phyloP scores from a whole-genome alignment of 73 alveolate species.

The Tetrahymena thermophila region DNA sequence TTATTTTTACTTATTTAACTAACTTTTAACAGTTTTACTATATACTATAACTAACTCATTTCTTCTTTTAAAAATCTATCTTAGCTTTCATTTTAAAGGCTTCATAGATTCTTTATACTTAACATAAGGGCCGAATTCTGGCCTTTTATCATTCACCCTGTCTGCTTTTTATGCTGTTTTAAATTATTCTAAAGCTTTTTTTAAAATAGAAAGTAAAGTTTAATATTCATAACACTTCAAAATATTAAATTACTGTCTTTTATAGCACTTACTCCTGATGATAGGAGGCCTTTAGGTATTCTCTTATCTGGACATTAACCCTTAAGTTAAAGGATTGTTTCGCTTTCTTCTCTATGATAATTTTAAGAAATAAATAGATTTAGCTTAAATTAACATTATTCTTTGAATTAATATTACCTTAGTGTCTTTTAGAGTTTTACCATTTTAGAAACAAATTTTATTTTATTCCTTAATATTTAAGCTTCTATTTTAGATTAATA shows the following conservation, averaged over 20 bases:
- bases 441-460: slow-evolving; percentile 64
- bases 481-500: slow-evolving; percentile 8
- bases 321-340: slow-evolving; percentile 66
- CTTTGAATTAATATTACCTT: not conserved
- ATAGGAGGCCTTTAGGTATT: slow-evolving; percentile 75
- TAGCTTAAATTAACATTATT: not conserved
- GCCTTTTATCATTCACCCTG: slow-evolving; percentile 34
- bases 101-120: not conserved
- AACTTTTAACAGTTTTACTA: too few species aligned
- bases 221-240: not conserved
- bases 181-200: slow-evolving; percentile 12
- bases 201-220: not conserved
- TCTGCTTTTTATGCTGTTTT: slow-evolving; percentile 25
- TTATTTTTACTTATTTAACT: too few species aligned
- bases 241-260: slow-evolving; percentile 5
- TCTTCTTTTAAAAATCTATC: not conserved
- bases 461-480: slow-evolving; percentile 55
- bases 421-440: slow-evolving; percentile 52
- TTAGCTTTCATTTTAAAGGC: not conserved
- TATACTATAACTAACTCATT: not conserved
- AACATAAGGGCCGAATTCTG: not conserved
- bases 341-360: slow-evolving; percentile 67
- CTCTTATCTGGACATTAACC: slow-evolving; percentile 82
- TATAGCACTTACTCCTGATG: slow-evolving; percentile 76
- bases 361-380: not conserved